phyloP scores from a whole-genome alignment of 2,329 filamentous ascomycete genomes.

The Ambrosiella cleistominuta region DNA sequence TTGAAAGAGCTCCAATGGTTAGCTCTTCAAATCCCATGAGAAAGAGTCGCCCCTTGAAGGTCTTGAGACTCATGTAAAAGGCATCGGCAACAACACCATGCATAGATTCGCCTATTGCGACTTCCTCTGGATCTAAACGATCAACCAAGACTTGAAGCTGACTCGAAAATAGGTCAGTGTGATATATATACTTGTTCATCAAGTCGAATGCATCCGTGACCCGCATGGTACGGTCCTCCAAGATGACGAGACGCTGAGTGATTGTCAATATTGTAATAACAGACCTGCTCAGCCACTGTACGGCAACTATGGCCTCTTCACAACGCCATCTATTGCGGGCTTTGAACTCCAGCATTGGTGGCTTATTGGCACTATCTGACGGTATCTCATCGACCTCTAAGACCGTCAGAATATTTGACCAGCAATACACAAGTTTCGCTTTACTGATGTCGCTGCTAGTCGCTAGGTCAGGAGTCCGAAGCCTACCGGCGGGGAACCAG shows the following conservation, averaged over 20 bases:
- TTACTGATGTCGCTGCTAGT: conserved; percentile 54
- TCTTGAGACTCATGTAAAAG: conserved; percentile 93
- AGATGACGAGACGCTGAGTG: conserved; percentile 77
- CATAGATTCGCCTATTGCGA: conserved; percentile 68
- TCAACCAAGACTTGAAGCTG: conserved; percentile 77
- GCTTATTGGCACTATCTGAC: conserved; percentile 55
- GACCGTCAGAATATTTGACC: conserved; percentile 94
- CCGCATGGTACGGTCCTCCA: conserved; percentile 76
- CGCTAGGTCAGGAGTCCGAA: conserved; percentile 57
- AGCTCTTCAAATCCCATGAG: conserved; percentile 86
- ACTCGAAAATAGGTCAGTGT: conserved; percentile 73
- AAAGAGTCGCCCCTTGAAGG: conserved; percentile 88
- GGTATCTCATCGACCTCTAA: conserved; percentile 67
- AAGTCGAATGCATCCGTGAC: conserved; percentile 93
- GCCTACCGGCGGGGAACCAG: conserved; percentile 90
- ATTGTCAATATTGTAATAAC: conserved; percentile 85
- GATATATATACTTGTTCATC: conserved; percentile 80
- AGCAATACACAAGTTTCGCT: conserved; percentile 88
- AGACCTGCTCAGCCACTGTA: conserved; percentile 91
- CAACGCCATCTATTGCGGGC: conserved; percentile 79
- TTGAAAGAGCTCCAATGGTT: conserved; percentile 78
- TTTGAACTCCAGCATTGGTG: conserved; percentile 60
- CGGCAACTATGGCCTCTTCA: conserved; percentile 85
- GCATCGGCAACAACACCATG: conserved; percentile 94
- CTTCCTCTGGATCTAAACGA: conserved; percentile 40